Base-by-base conservation (phyloP, 78 protist species). In the Dictyostelium purpureum region DNA sequence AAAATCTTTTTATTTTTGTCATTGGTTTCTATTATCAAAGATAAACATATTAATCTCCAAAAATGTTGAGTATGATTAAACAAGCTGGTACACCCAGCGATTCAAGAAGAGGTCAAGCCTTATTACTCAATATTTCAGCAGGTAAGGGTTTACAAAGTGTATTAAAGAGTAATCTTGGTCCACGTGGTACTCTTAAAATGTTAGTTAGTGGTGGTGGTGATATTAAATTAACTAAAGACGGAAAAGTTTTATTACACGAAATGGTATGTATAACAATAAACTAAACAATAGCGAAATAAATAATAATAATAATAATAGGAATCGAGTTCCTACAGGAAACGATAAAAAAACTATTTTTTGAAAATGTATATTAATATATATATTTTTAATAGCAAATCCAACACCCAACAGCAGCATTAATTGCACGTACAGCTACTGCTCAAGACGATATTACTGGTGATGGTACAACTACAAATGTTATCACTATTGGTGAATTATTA, bases 361-460 rank as follows among this genome's bases (percentile, higher is more conserved):
- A n/a, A n/a, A n/a, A n/a, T n/a, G n/a, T n/a, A n/a, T 7, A 21
- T 28, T 59, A 26, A 9, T 37, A n/a, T n/a, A n/a, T n/a, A n/a
- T n/a, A n/a, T n/a, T n/a, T n/a, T n/a, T n/a, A n/a, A 49, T 67
- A 98, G 99, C 99, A 98, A 85, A 98, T 99, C 78, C 99, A 98
- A 79, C 98, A 98, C 94, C 99, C 99, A 35, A 99, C 99, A 24
- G 99, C 99, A 26, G 59, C 96, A 31, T 75, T 99, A 54, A 99
- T 99, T 69, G 99, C 99, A 31, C 95, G 99, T 37, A 96, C 99
- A 16, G 99, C 99, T 21, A 98, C 99, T 0, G 99, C 99, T 14
- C 99, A 98, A 91, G 99, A 99, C 78, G 99, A 99, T 66, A 94
- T 98, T 56, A 95, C 98, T 21, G 99, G 99, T 54, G 99, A 99